Conservation (phyloP, 2,329 filamentous ascomycete genomes). For the Pezicula rhizophila region DNA sequence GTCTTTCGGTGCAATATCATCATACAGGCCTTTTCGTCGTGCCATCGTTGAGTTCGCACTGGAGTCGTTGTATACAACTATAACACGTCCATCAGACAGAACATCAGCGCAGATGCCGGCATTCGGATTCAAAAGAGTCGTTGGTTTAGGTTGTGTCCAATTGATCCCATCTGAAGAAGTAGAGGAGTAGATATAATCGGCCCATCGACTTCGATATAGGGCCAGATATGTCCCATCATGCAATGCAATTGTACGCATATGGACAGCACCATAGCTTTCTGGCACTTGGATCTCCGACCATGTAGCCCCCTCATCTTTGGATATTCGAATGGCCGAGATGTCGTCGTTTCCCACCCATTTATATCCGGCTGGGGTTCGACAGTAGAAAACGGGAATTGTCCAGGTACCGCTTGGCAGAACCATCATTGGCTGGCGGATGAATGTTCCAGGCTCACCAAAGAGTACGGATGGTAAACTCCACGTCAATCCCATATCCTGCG, state of each 20-base stretch:
- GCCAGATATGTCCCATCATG: constrained; percentile 28
- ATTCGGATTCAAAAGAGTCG: constrained; percentile 36
- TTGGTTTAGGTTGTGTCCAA: constrained; percentile 32
- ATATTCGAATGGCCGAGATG: constrained; percentile 33
- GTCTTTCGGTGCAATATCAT: constrained; percentile 2
- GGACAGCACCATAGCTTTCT: constrained; percentile 33
- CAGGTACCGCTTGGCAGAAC: constrained; percentile 32
- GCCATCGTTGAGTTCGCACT: not conserved
- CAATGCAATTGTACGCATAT: constrained; percentile 36
- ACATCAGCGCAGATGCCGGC: constrained; percentile 35
- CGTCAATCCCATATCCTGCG: constrained; percentile 28
- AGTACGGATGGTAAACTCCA: constrained; percentile 31
- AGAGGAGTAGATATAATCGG: constrained; percentile 36
- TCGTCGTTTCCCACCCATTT: constrained; percentile 40
- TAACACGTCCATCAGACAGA: constrained; percentile 29
- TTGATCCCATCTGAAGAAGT: constrained; percentile 32
- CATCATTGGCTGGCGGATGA: constrained; percentile 36
- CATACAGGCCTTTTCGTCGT: constrained; percentile 1
- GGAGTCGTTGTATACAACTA: constrained; percentile 33
- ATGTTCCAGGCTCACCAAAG: constrained; percentile 31
- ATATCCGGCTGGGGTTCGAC: constrained; percentile 32
- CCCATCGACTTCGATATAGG: constrained; percentile 39
- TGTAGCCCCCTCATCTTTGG: constrained; percentile 30
- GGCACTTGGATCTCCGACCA: constrained; percentile 34
- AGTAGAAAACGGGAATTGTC: constrained; percentile 38